Percentiles rank a stretch among this genome's conserved stretches.
Conservation (phyloP, 2,329 filamentous ascomycete genomes). For the Penicillium sp. region DNA sequence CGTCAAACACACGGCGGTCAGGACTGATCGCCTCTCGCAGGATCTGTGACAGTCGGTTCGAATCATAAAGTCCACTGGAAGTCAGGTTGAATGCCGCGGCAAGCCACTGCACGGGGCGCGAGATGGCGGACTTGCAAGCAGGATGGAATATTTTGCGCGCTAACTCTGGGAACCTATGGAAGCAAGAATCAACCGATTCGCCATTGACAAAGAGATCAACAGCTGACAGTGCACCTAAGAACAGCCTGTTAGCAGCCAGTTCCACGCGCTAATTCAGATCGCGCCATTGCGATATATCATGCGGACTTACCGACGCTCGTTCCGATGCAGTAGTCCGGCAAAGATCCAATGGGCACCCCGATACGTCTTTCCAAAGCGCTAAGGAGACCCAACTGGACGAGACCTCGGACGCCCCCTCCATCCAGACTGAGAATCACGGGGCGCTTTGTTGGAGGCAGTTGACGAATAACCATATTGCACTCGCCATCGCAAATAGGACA, state of each 20-base stretch:
- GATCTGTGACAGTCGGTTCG: neutral
- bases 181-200: slow-evolving; percentile 11
- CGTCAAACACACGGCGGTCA: slow-evolving; percentile 16
- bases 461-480: slow-evolving; percentile 4
- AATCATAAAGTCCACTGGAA: slow-evolving; percentile 19
- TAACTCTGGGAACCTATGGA: slow-evolving; percentile 20
- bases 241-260: neutral
- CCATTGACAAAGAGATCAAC: slow-evolving; percentile 19
- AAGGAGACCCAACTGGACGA: slow-evolving; percentile 22
- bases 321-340: slow-evolving; percentile 14
- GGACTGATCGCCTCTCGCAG: slow-evolving; percentile 5
- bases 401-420: slow-evolving; percentile 23
- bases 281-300: neutral
- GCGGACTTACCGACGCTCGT: slow-evolving; percentile 25
- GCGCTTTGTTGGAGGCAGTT: slow-evolving; percentile 24
- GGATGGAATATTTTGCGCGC: slow-evolving; percentile 17
- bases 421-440: slow-evolving; percentile 21
- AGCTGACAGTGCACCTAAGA: slow-evolving; percentile 17
- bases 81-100: neutral
- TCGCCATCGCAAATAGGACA: slow-evolving; percentile 11
- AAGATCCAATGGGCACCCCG: slow-evolving; percentile 1
- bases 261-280: neutral
- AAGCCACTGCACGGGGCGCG: neutral
- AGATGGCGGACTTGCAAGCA: neutral
- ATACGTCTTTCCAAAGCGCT: slow-evolving; percentile 18